phyloP scores from a whole-genome alignment of 352 stramenopile species.

The Phytopythium kandeliae region DNA sequence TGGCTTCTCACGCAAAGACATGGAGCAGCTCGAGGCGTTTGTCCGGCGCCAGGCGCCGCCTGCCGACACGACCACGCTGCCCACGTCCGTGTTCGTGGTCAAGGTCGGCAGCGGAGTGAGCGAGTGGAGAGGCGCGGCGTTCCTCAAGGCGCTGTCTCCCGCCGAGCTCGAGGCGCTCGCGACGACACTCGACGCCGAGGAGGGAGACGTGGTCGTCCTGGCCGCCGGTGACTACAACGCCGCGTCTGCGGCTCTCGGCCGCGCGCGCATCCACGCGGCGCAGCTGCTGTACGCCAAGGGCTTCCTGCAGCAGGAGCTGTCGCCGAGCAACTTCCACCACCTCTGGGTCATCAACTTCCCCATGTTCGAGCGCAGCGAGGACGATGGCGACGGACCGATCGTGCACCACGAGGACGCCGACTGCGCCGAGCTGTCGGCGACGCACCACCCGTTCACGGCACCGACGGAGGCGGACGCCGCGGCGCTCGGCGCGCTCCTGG shows the following conservation, averaged over 20 bases:
- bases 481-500: conserved; percentile 44
- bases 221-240: conserved; percentile 47
- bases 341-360: conserved; percentile 87
- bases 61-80: conserved; percentile 9
- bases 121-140: conserved; percentile 62
- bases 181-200: conserved; percentile 37
- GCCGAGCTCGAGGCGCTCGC: conserved; percentile 46
- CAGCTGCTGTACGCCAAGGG: conserved; percentile 59
- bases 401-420: conserved; percentile 16
- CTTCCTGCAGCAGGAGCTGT: conserved; percentile 51
- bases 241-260: conserved; percentile 53
- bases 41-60: conserved; percentile 39
- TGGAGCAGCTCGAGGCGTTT: conserved; percentile 48
- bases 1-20: conserved; percentile 73
- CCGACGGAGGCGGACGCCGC: conserved; percentile 39
- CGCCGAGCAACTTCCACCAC: conserved; percentile 67
- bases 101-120: conserved; percentile 51
- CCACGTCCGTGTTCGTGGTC: conserved; percentile 38
- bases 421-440: conserved; percentile 53
- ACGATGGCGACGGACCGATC: conserved; percentile 23
- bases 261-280: conserved; percentile 56
- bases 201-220: conserved; percentile 70
- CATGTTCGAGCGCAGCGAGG: conserved; percentile 78
- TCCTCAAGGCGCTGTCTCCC: conserved; percentile 50
- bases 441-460: conserved; percentile 86